Base-by-base conservation (phyloP, 805 yeast species). In the Cyberlindnera mycetangii region DNA sequence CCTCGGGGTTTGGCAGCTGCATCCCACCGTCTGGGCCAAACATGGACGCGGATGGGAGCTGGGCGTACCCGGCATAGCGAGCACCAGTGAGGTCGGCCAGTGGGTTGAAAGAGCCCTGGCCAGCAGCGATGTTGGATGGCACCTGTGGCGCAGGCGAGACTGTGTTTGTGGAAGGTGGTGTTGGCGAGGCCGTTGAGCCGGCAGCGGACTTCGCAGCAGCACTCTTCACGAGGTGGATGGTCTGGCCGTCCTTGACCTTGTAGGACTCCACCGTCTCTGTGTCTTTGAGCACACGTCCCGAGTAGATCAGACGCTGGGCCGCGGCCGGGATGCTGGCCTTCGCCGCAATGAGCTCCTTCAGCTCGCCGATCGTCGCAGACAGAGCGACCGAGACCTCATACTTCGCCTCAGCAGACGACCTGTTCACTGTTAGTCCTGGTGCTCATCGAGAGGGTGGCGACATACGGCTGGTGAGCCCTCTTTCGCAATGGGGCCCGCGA, bases 11-110 rank as follows among this genome's bases (percentile, higher is more conserved):
- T 11, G 95, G 62, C 56, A 83, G 68, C 34, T 55, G 52, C 87
- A 85, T 78, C 15, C 97, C 98, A 32, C 95, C 96, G 64, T 90
- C 97, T 21, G 96, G 90, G 1, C 97, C 97, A 69, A 92, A 89
- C 85, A 88, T 77, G 37, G 83, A 78, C 1, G 89, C 88, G 3
- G 86, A 75, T 5, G 99, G 98, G 65, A 93, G 72, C 56, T 89
- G 90, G 7, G 89, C 77, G 56, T 80, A 82, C 1, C 99, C 99
- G 3, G 98, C 97, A 60, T 89, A 93, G 43, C 97, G 79, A 2
- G 98, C 98, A 39, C 96, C 92, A 0, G 98, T 92, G 52, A 92
- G 72, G 52, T 85, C 97, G 10, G 96, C 90, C 58, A 93, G 73
- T 30, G 96, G 95, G 65, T 93, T 89, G 65, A 84, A 87, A 0